Evolutionary conservation across 2,329 filamentous ascomycete species (phyloP), one percentile per base, ranked within the genome.

Genomic region (Neonectria sp.): DNA sequence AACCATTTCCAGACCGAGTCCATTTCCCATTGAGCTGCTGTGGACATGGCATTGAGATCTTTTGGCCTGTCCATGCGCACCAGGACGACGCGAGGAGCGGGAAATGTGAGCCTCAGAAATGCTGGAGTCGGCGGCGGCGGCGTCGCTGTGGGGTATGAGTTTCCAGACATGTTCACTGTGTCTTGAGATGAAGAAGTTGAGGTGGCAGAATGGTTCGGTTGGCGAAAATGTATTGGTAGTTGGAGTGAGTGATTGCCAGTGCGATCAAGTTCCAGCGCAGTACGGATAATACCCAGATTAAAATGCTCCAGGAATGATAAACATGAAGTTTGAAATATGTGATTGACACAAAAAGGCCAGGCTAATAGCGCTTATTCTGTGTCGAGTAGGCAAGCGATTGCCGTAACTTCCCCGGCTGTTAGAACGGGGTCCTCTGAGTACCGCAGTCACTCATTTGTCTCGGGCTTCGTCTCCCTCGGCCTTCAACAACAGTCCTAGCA

Each of bases 21-120:
- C 65, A 70, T 68, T 37, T 70, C 68, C 65, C 64, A 69, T 52
- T 65, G 68, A 3, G 58, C 68, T 33, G 65, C 40, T 17, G 65
- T 68, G 24, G 68, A 68, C 65, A 70, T 70, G 12, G 68, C 81
- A 74, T 88, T 88, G 80, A 86, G 84, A 52, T 80, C 79, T 56
- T 77, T 77, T 25, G 83, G 81, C 13, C 85, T 83, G 68, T 87
- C 85, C 72, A 88, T 87, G 58, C 85, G 86, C 24, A 88, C 82
- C 62, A 87, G 82, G 15, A 88, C 80, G 59, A 87, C 82, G 63
- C 82, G 77, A 1, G 82, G 82, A 13, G 80, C 79, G 1, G 86
- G 86, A 63, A 86, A 86, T 37, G 79, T 77, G 70, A 88, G 79
- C 8, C 62, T 69, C 27, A 69, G 64, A 37, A 69, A 69, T 12